These are phyloP conservation scores for Potentilla sterilis DNA, from an alignment of 306 rosid species.

Conservation along the genomic window DNA sequence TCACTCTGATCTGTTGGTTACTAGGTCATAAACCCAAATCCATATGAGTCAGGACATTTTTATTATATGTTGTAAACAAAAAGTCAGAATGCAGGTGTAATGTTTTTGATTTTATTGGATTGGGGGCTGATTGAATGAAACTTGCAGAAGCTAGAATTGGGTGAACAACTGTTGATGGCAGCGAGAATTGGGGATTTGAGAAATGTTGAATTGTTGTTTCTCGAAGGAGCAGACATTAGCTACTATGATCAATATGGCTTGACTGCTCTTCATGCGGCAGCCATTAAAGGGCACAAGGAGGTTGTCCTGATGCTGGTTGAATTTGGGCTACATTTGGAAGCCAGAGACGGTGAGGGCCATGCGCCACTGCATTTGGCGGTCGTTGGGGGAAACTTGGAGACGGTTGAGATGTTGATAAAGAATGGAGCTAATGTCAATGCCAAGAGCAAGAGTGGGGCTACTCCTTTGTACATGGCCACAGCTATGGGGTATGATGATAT, in stretches of 20 bases:
- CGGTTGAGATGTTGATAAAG: constrained; percentile 38
- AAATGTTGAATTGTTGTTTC: constrained; percentile 37
- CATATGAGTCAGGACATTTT: not conserved
- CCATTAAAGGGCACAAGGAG: constrained; percentile 69
- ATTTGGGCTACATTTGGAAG: constrained; percentile 55
- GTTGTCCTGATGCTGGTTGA: constrained; percentile 42
- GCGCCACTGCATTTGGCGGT: constrained; percentile 73
- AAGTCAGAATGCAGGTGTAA: not conserved
- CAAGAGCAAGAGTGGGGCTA: constrained; percentile 44
- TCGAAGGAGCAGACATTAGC: constrained; percentile 35
- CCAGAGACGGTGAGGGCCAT: constrained; percentile 62
- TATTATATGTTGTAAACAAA: not conserved
- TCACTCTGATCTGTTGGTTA: not conserved
- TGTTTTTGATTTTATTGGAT: not conserved
- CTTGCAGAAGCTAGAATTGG: constrained; percentile 44
- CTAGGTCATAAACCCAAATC: not conserved
- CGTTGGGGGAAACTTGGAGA: constrained; percentile 50
- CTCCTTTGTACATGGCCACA: constrained; percentile 64
- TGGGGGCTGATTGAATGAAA: not conserved
- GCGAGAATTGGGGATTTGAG: constrained; percentile 49
- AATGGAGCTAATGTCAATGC: constrained; percentile 54
- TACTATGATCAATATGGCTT: constrained; percentile 56
- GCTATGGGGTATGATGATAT: constrained; percentile 54
- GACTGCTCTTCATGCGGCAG: constrained; percentile 74
- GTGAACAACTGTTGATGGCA: constrained; percentile 52